A percentile compares a stretch with the other conserved stretches of the same genome.
These are phyloP conservation scores for Chenopodium berlandieri DNA, from an alignment of 148 eudicot species.

Conservation along the genomic window DNA sequence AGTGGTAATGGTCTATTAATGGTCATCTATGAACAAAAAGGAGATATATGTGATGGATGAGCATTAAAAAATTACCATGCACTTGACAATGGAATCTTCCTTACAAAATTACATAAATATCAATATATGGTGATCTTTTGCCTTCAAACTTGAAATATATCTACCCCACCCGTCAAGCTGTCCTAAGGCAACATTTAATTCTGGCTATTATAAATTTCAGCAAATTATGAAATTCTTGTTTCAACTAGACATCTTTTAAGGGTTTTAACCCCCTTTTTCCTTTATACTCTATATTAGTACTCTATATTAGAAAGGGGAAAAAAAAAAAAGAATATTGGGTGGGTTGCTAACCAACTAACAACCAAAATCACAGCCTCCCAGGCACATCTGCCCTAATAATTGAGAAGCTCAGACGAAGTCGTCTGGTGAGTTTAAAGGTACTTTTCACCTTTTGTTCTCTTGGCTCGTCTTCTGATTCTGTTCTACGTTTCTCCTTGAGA, in stretches of 20 bases:
- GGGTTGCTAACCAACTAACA: no score
- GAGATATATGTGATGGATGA: no score
- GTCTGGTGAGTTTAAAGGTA: background rate
- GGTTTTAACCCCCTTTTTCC: background rate
- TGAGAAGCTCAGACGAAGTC: background rate
- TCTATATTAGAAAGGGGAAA: no score
- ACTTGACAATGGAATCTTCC: no score
- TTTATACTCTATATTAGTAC: no score
- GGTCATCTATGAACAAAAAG: no score
- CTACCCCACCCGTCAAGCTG: background rate
- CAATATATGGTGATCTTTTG: no score
- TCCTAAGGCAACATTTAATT: slow-evolving; percentile 1
- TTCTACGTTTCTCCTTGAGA: background rate
- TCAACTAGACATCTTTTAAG: background rate
- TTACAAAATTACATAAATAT: no score
- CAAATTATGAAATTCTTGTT: background rate
- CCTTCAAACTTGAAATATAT: background rate
- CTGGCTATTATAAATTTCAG: background rate
- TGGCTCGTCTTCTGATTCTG: background rate
- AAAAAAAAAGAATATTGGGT: no score
- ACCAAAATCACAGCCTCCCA: background rate
- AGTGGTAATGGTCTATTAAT: no score
- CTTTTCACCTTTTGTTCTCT: background rate
- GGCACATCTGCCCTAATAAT: background rate
- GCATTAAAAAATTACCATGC: no score